Evolutionary conservation across 805 yeast species (phyloP).

Genomic region (Kazachstania bromeliacearum): DNA sequence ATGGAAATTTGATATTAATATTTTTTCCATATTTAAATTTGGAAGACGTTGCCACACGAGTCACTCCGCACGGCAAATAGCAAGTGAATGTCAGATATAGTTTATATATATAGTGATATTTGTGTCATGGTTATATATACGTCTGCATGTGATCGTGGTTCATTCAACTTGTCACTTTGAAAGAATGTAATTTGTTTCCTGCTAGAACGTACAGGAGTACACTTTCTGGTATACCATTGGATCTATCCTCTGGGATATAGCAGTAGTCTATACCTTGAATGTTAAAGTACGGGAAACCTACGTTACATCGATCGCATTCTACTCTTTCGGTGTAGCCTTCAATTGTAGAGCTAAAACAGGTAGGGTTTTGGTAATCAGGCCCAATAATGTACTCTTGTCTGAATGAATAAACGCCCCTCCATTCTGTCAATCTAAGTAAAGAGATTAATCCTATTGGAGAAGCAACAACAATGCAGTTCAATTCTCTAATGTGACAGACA

Average conservation of each 20-base stretch:
- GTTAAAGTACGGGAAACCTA: constrained; percentile 12
- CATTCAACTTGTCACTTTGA: too few species aligned
- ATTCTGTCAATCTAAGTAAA: constrained; percentile 20
- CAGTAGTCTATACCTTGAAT: constrained; percentile 18
- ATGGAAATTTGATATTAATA: too few species aligned
- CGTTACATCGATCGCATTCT: constrained; percentile 14
- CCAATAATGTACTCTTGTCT: constrained; percentile 25
- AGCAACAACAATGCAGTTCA: constrained; percentile 21
- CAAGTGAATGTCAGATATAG: too few species aligned
- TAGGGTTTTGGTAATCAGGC: constrained; percentile 18
- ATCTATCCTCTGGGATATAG: constrained; percentile 10
- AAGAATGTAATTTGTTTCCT: constrained; percentile 1
- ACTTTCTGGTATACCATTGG: constrained; percentile 6
- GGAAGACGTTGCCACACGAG: too few species aligned
- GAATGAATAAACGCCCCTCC: constrained; percentile 21
- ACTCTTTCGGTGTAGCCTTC: constrained; percentile 2
- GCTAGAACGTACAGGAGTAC: constrained; percentile 11
- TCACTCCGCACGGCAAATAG: too few species aligned
- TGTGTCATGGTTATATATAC: too few species aligned
- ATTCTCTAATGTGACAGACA: constrained; percentile 19
- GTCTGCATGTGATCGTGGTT: too few species aligned
- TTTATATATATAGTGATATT: too few species aligned
- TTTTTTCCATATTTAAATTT: too few species aligned
- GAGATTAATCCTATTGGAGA: constrained; percentile 20
- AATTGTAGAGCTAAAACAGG: constrained; percentile 8